A percentile compares a stretch with the other conserved stretches of the same genome.
Conservation (phyloP, 2,329 filamentous ascomycete species). For the Penicillium hesseltinei region DNA sequence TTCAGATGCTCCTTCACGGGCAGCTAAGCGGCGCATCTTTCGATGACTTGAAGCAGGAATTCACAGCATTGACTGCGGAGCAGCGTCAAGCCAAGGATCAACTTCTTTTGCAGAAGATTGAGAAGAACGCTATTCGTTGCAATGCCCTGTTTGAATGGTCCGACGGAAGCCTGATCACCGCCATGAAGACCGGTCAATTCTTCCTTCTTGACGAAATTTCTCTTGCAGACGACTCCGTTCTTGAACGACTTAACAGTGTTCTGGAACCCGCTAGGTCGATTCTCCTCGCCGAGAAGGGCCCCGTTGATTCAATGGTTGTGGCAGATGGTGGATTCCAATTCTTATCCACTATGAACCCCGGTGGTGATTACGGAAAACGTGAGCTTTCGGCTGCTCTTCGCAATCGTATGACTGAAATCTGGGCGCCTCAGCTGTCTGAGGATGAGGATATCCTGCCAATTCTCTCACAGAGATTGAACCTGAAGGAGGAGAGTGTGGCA, state of each 20-base stretch:
- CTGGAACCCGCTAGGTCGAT: slow-evolving; percentile 84
- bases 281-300: slow-evolving; percentile 89
- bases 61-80: slow-evolving; percentile 54
- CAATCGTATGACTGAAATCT: slow-evolving; percentile 98
- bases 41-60: slow-evolving; percentile 59
- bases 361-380: slow-evolving; percentile 96
- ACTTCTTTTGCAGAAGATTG: slow-evolving; percentile 45
- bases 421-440: slow-evolving; percentile 87
- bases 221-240: slow-evolving; percentile 91
- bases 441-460: slow-evolving; percentile 86
- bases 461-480: slow-evolving; percentile 69
- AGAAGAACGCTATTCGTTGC: slow-evolving; percentile 58
- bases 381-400: slow-evolving; percentile 92
- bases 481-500: slow-evolving; percentile 58
- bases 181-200: slow-evolving; percentile 85
- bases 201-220: slow-evolving; percentile 98
- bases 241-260: slow-evolving; percentile 94
- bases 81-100: slow-evolving; percentile 49
- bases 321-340: slow-evolving; percentile 85
- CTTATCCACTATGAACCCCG: slow-evolving; percentile 98
- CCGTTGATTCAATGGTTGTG: slow-evolving; percentile 74
- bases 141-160: slow-evolving; percentile 95
- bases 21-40: slow-evolving; percentile 39
- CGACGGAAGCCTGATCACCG: slow-evolving; percentile 87
- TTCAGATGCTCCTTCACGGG: slow-evolving; percentile 50